These are phyloP conservation scores for Aspergillus udagawae DNA, from an alignment of 2,329 filamentous ascomycete genomes.

Conservation along the genomic window DNA sequence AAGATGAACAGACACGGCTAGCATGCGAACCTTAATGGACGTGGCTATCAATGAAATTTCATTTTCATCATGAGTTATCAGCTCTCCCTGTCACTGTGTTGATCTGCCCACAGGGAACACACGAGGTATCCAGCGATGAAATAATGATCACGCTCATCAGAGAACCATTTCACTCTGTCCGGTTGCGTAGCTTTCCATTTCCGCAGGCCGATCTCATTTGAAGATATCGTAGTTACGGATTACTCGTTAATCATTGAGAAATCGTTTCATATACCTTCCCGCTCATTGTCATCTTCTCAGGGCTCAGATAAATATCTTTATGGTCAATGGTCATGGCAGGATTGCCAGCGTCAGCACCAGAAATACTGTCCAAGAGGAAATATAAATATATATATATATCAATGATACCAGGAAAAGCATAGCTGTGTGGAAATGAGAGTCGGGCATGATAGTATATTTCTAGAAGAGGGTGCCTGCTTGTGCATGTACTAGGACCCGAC, in stretches of 20 bases:
- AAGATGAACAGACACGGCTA: constrained; percentile 33
- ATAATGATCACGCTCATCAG: not conserved
- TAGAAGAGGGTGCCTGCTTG: not conserved
- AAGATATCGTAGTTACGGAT: not conserved
- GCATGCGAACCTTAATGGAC: constrained; percentile 23
- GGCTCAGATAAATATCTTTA: not conserved
- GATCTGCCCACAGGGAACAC: not conserved
- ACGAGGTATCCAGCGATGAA: not conserved
- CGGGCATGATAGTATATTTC: not conserved
- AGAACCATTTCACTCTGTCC: not conserved
- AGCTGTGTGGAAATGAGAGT: not conserved
- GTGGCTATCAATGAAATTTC: constrained; percentile 33
- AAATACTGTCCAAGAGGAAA: not conserved
- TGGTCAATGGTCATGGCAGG: not conserved
- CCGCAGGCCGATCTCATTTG: not conserved
- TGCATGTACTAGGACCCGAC: not conserved
- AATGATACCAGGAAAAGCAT: not conserved
- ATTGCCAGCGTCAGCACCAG: not conserved
- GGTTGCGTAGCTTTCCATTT: not conserved
- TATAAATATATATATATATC: not conserved
- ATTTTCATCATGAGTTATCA: constrained; percentile 25
- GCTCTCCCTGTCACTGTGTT: constrained; percentile 13
- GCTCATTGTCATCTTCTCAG: not conserved
- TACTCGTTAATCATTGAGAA: not conserved
- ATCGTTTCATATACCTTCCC: not conserved